Conservation (phyloP, 495 filamentous ascomycete species). For the Thermothielavioides terrestris region DNA sequence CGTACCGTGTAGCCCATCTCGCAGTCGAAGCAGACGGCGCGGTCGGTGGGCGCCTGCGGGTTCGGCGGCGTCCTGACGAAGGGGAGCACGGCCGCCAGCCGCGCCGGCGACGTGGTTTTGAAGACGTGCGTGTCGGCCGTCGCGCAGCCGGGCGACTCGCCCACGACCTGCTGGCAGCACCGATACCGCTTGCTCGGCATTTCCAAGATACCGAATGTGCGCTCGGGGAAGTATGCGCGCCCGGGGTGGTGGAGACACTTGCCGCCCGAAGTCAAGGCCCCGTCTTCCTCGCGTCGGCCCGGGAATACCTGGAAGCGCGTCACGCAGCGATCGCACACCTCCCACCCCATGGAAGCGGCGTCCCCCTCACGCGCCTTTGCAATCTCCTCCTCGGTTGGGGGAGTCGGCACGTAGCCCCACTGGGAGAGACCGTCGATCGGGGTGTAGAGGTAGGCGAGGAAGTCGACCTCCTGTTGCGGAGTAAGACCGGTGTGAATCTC, state of each 20-base stretch:
- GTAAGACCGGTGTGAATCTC: conserved; percentile 59
- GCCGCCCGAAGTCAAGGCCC: conserved; percentile 67
- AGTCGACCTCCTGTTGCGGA: conserved; percentile 54
- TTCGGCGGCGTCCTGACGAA: conserved; percentile 70
- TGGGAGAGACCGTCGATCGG: conserved; percentile 49
- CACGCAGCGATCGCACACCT: conserved; percentile 79
- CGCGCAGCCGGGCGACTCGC: conserved; percentile 64
- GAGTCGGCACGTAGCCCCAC: conserved; percentile 64
- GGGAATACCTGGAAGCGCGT: conserved; percentile 89
- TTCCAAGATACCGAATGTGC: conserved; percentile 32
- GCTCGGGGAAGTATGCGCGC: conserved; percentile 46
- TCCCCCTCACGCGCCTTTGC: conserved; percentile 53
- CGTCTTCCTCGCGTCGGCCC: conserved; percentile 70
- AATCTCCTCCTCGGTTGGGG: conserved; percentile 47
- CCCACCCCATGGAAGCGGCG: conserved; percentile 61
- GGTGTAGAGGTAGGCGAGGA: conserved; percentile 52
- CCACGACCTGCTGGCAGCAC: conserved; percentile 69
- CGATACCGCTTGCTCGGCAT: conserved; percentile 52
- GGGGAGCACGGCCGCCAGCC: conserved; percentile 67
- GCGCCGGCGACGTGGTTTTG: conserved; percentile 66
- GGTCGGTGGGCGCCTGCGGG: conserved; percentile 30
- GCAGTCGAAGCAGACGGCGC: conserved; percentile 76
- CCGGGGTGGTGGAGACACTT: conserved; percentile 71
- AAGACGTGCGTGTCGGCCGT: conserved; percentile 70
- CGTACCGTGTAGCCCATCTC: conserved; percentile 93